These are phyloP conservation scores for Mixia osmundae DNA, from an alignment of 1,284 basidiomycete species.

Conservation along the genomic window DNA sequence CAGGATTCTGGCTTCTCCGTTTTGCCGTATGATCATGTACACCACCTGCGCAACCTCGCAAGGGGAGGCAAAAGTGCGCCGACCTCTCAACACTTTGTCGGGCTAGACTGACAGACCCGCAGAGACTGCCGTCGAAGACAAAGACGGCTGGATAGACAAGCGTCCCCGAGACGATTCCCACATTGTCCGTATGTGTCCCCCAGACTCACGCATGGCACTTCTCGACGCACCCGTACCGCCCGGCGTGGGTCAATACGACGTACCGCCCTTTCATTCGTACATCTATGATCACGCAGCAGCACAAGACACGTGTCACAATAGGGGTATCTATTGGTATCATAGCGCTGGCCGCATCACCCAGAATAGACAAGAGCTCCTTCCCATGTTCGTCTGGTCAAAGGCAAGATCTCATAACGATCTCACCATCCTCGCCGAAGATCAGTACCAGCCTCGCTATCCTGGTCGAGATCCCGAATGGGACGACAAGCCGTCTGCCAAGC, in stretches of 20 bases:
- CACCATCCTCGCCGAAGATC: slow-evolving; percentile 20
- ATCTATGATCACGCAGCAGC: slow-evolving; percentile 17
- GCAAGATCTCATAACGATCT: slow-evolving; percentile 18
- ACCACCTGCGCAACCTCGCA: slow-evolving; percentile 23
- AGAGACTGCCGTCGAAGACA: slow-evolving; percentile 4
- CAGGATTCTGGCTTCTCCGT: slow-evolving; percentile 27
- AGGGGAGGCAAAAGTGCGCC: slow-evolving; percentile 23
- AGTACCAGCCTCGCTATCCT: slow-evolving; percentile 19
- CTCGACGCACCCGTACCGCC: slow-evolving; percentile 13
- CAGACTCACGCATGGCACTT: slow-evolving; percentile 14
- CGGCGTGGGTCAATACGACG: neutral
- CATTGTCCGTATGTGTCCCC: slow-evolving; percentile 13
- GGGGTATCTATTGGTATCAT: slow-evolving; percentile 18
- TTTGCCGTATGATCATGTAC: slow-evolving; percentile 23
- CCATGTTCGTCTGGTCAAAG: slow-evolving; percentile 20
- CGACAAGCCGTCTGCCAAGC: slow-evolving; percentile 20
- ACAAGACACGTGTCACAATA: slow-evolving; percentile 19
- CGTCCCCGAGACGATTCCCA: slow-evolving; percentile 6
- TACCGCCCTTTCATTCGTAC: slow-evolving; percentile 15
- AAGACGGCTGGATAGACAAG: slow-evolving; percentile 6
- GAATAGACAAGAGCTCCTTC: slow-evolving; percentile 16
- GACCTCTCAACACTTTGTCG: neutral
- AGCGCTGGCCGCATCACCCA: slow-evolving; percentile 19
- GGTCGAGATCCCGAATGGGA: slow-evolving; percentile 21
- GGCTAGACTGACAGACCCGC: neutral